Conservation (phyloP, 768 basidiomycete species). For the Collybia sordida region DNA sequence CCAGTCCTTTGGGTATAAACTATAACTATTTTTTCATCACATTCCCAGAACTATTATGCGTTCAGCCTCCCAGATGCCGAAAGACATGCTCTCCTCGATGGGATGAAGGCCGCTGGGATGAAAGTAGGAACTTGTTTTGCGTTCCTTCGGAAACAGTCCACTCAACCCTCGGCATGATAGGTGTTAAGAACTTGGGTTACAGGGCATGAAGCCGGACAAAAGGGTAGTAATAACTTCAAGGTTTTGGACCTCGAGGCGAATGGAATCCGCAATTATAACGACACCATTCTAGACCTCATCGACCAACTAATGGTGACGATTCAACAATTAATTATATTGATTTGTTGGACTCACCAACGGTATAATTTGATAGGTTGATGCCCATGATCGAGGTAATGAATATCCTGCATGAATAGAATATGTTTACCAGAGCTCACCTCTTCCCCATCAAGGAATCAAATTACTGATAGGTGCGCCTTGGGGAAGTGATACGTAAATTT, state of each 20-base stretch:
- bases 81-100: conserved; percentile 18
- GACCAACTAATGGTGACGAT: conserved; percentile 33
- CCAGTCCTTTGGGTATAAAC: too few relatives aligned
- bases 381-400: conserved; percentile 29
- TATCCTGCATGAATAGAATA: neutral
- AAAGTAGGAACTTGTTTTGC: conserved; percentile 11
- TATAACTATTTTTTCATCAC: neutral
- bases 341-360: neutral
- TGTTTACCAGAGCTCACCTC: neutral
- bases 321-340: neutral
- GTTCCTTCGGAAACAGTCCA: neutral
- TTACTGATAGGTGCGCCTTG: conserved; percentile 16
- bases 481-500: neutral
- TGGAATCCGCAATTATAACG: conserved; percentile 32
- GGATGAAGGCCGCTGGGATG: conserved; percentile 25
- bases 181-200: conserved; percentile 29
- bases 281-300: conserved; percentile 31
- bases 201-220: conserved; percentile 22
- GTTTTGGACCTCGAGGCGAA: conserved; percentile 33
- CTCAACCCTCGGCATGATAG: neutral
- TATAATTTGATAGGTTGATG: conserved; percentile 22
- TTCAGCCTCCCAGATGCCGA: conserved; percentile 19
- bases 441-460: conserved; percentile 15
- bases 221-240: conserved; percentile 21
- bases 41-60: conserved; percentile 19